Evolutionary conservation across 2,329 filamentous ascomycete species (phyloP).

Genomic region (Ascochyta rabiei): DNA sequence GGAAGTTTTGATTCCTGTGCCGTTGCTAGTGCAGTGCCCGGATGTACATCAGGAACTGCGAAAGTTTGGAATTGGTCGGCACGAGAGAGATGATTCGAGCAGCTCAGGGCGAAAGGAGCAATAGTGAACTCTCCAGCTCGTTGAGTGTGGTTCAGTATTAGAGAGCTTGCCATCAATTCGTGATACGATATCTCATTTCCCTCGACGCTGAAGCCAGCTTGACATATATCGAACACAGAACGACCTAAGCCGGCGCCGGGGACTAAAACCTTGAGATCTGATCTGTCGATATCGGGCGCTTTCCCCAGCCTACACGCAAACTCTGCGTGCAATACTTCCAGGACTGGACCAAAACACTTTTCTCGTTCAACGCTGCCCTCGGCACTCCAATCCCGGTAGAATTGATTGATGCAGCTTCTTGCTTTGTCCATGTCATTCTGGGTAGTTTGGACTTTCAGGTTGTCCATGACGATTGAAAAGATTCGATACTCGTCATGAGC

Average conservation of each 20-base stretch:
- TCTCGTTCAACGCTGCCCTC: slow-evolving; percentile 76
- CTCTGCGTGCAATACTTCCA: slow-evolving; percentile 65
- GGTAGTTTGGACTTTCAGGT: slow-evolving; percentile 75
- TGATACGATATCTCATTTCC: slow-evolving; percentile 97
- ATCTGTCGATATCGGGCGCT: slow-evolving; percentile 33
- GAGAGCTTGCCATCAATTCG: slow-evolving; percentile 83
- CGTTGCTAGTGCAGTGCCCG: slow-evolving; percentile 45
- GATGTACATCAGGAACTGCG: slow-evolving; percentile 74
- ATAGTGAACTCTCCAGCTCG: slow-evolving; percentile 70
- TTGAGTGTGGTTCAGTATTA: slow-evolving; percentile 73
- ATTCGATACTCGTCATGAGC: slow-evolving; percentile 37
- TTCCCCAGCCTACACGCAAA: slow-evolving; percentile 38
- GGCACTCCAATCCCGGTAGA: slow-evolving; percentile 92
- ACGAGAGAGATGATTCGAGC: slow-evolving; percentile 82
- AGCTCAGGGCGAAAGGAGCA: slow-evolving; percentile 84
- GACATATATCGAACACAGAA: slow-evolving; percentile 85
- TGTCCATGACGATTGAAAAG: slow-evolving; percentile 57
- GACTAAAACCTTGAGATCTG: slow-evolving; percentile 71
- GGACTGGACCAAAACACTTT: slow-evolving; percentile 77
- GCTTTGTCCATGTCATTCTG: slow-evolving; percentile 85
- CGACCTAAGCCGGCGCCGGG: slow-evolving; percentile 89
- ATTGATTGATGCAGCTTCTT: slow-evolving; percentile 87
- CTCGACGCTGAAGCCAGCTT: slow-evolving; percentile 74
- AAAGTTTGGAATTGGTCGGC: slow-evolving; percentile 76
- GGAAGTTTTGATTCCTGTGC: slow-evolving; percentile 24